Conservation (phyloP, 345 rosid species). For the Mercurialis annua region DNA sequence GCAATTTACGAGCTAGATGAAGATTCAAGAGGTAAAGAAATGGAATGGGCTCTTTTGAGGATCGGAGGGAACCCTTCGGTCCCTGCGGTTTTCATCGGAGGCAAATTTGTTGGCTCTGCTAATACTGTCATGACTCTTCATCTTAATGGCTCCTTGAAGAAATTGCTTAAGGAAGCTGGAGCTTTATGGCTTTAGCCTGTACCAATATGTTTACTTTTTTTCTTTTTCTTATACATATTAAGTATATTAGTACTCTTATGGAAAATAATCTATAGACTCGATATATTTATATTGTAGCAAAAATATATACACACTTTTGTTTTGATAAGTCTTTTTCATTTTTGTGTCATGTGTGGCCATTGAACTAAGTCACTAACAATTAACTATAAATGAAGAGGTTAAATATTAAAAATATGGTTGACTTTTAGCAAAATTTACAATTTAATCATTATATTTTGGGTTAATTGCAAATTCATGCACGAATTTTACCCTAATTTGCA, state of each 20-base stretch:
- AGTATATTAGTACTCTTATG: background rate
- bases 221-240: background rate
- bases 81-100: constrained; percentile 85
- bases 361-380: too few relatives aligned
- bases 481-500: too few relatives aligned
- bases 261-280: background rate
- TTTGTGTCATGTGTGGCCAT: too few relatives aligned
- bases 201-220: background rate
- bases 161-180: constrained; percentile 77
- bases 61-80: constrained; percentile 79
- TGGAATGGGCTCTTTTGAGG: constrained; percentile 71
- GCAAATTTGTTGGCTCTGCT: constrained; percentile 78
- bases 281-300: background rate
- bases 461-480: too few relatives aligned
- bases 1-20: constrained; percentile 76
- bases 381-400: too few relatives aligned
- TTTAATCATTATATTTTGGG: too few relatives aligned
- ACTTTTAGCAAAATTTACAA: too few relatives aligned
- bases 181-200: constrained; percentile 68
- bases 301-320: too few relatives aligned
- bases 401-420: too few relatives aligned
- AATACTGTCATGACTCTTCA: constrained; percentile 87
- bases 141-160: constrained; percentile 78
- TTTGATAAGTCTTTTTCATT: too few relatives aligned
- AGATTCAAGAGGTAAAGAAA: constrained; percentile 59